These are phyloP conservation scores for Talaromyces verruculosus DNA, from an alignment of 2,329 filamentous ascomycete species.

Conservation along the genomic window DNA sequence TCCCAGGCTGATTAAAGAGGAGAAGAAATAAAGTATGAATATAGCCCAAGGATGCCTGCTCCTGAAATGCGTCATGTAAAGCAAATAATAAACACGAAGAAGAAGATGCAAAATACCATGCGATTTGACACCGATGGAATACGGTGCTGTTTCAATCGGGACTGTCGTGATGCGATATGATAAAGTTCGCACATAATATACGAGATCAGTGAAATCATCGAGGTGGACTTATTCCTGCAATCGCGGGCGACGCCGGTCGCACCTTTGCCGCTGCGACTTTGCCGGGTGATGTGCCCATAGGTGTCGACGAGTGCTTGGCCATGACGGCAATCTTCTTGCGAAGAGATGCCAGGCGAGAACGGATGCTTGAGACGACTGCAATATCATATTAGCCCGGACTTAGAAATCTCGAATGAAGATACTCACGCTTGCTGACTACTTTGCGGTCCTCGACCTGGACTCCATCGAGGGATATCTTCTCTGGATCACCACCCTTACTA, in stretches of 20 bases:
- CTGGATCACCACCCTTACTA: slow-evolving; percentile 32
- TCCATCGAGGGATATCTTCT: slow-evolving; percentile 44
- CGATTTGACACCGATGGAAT: not conserved
- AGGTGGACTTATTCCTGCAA: slow-evolving; percentile 34
- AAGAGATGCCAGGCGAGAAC: slow-evolving; percentile 47
- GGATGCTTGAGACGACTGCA: slow-evolving; percentile 52
- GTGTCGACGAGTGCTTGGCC: slow-evolving; percentile 47
- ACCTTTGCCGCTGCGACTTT: slow-evolving; percentile 34
- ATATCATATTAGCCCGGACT: not conserved
- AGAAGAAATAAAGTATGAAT: slow-evolving; percentile 2
- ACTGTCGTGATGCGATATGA: not conserved
- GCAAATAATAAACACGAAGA: slow-evolving; percentile 11
- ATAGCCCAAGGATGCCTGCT: slow-evolving; percentile 20
- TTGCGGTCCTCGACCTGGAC: slow-evolving; percentile 50
- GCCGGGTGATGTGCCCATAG: slow-evolving; percentile 32
- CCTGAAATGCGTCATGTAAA: slow-evolving; percentile 20
- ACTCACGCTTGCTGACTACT: slow-evolving; percentile 53
- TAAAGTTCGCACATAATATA: not conserved
- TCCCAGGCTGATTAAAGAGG: not conserved
- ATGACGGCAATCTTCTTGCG: slow-evolving; percentile 52
- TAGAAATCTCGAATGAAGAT: not conserved
- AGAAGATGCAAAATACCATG: slow-evolving; percentile 9
- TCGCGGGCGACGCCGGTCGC: slow-evolving; percentile 34
- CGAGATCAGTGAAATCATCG: slow-evolving; percentile 28
- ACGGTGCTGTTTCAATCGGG: slow-evolving; percentile 2